Percentiles rank a stretch among this genome's conserved stretches.
These are phyloP conservation scores for Orbilia oligospora DNA, from an alignment of 2,329 filamentous ascomycete genomes.

Conservation along the genomic window DNA sequence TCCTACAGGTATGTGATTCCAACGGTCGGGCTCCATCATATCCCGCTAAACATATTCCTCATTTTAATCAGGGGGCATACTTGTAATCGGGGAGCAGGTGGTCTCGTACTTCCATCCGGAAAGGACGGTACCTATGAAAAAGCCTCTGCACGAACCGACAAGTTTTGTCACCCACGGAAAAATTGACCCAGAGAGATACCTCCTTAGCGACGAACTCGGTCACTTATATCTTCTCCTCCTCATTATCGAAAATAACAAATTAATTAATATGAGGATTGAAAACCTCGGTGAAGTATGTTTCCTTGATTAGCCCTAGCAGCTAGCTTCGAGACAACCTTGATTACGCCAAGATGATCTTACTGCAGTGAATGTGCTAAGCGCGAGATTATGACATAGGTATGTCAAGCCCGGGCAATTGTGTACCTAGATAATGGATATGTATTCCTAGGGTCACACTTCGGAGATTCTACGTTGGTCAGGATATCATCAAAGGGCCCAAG, in stretches of 20 bases:
- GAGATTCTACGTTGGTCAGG: constrained; percentile 86
- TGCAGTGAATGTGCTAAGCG: background rate
- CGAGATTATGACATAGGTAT: constrained; percentile 5
- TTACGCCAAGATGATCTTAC: background rate
- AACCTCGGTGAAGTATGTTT: constrained; percentile 71
- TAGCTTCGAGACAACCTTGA: background rate
- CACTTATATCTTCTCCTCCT: constrained; percentile 87
- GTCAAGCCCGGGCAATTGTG: constrained; percentile 70
- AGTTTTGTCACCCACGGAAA: constrained; percentile 94
- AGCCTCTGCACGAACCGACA: constrained; percentile 78
- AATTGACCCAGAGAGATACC: constrained; percentile 83
- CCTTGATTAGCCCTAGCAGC: no score
- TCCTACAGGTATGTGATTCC: constrained; percentile 48
- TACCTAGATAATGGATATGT: constrained; percentile 81
- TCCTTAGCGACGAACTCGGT: constrained; percentile 94
- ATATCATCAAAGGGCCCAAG: constrained; percentile 71
- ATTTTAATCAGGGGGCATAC: constrained; percentile 73
- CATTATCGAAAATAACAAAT: constrained; percentile 75
- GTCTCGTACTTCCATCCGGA: constrained; percentile 78
- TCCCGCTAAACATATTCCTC: background rate
- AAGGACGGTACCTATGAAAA: constrained; percentile 75
- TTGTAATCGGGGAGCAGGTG: constrained; percentile 83
- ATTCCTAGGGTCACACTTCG: constrained; percentile 92
- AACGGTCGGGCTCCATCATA: background rate
- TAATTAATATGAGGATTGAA: constrained; percentile 80